Percentiles rank a stretch among this genome's conserved stretches.
phyloP scores from a whole-genome alignment of 305 asterid genomes.

The Petunia hybrid region DNA sequence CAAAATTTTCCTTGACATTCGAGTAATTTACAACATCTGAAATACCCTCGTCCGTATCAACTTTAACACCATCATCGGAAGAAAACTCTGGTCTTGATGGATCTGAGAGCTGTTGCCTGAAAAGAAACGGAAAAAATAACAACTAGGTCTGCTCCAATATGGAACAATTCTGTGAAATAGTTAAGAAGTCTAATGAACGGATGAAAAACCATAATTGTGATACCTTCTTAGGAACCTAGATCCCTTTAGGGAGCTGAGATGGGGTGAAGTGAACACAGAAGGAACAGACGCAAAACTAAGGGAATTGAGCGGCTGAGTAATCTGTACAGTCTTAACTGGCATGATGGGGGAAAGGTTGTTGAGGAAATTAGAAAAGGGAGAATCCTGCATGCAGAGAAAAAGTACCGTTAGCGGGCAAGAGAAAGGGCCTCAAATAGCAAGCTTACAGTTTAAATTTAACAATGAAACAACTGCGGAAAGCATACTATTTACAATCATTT shows the following conservation, averaged over 20 bases:
- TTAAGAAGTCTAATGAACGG: background rate
- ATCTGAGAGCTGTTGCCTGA: slow-evolving; percentile 85
- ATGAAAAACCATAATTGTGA: background rate
- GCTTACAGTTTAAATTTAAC: background rate
- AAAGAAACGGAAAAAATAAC: slow-evolving; percentile 34
- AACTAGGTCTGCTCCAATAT: no score
- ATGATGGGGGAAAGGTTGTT: slow-evolving; percentile 93
- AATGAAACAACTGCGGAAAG: background rate
- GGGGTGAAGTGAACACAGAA: slow-evolving; percentile 92
- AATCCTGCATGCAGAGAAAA: slow-evolving; percentile 65
- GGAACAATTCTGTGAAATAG: background rate
- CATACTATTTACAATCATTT: no score
- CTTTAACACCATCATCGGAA: slow-evolving; percentile 50
- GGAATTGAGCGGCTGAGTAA: slow-evolving; percentile 74
- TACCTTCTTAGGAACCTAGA: slow-evolving; percentile 88
- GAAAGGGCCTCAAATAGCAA: no score
- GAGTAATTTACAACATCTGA: slow-evolving; percentile 36
- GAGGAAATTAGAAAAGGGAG: slow-evolving; percentile 88
- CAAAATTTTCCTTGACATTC: slow-evolving; percentile 46
- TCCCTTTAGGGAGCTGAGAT: slow-evolving; percentile 62
- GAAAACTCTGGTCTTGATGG: slow-evolving; percentile 95
- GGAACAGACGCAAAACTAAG: slow-evolving; percentile 78
- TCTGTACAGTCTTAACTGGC: slow-evolving; percentile 76
- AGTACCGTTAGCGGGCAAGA: no score
- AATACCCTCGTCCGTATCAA: slow-evolving; percentile 36